Evolutionary conservation across 169 alveolate species (phyloP).

Genomic region (Eimeria necatrix): DNA sequence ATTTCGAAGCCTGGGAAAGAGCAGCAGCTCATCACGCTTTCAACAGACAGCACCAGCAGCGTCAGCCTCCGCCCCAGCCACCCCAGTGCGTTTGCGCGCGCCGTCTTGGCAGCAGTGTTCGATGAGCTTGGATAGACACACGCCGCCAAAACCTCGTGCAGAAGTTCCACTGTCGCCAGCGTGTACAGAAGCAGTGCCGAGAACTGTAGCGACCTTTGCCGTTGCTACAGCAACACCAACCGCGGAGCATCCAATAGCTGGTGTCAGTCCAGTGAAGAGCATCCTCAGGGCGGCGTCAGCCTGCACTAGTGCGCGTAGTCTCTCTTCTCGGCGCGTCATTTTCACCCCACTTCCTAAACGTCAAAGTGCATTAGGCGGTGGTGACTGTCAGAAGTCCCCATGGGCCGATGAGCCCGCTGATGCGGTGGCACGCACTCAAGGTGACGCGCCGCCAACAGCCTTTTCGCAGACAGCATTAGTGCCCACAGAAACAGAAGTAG

Average conservation of each 20-base stretch:
- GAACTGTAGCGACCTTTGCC: not conserved
- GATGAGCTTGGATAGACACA: not conserved
- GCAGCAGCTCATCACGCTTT: slow-evolving; percentile 27
- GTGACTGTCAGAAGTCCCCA: not conserved
- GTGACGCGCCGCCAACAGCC: not conserved
- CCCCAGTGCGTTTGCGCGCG: slow-evolving; percentile 34
- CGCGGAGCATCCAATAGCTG: not conserved
- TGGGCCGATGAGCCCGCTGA: slow-evolving; percentile 18
- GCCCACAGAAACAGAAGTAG: not conserved
- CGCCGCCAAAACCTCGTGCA: slow-evolving; percentile 21
- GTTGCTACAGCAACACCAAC: slow-evolving; percentile 27
- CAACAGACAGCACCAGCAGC: slow-evolving; percentile 10
- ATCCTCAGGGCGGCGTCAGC: slow-evolving; percentile 58
- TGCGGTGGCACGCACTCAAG: not conserved
- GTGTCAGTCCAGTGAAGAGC: slow-evolving; percentile 39
- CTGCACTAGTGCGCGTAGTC: slow-evolving; percentile 19
- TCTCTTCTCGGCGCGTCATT: slow-evolving; percentile 50
- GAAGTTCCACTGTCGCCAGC: slow-evolving; percentile 22
- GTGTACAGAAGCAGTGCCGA: not conserved
- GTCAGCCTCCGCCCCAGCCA: slow-evolving; percentile 27
- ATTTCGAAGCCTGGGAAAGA: not conserved
- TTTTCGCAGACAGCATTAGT: not conserved
- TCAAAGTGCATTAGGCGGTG: not conserved
- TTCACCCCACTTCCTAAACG: slow-evolving; percentile 44
- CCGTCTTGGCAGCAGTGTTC: slow-evolving; percentile 16